Evolutionary conservation across 495 filamentous ascomycete species (phyloP).

Genomic region (Neurospora africana): DNA sequence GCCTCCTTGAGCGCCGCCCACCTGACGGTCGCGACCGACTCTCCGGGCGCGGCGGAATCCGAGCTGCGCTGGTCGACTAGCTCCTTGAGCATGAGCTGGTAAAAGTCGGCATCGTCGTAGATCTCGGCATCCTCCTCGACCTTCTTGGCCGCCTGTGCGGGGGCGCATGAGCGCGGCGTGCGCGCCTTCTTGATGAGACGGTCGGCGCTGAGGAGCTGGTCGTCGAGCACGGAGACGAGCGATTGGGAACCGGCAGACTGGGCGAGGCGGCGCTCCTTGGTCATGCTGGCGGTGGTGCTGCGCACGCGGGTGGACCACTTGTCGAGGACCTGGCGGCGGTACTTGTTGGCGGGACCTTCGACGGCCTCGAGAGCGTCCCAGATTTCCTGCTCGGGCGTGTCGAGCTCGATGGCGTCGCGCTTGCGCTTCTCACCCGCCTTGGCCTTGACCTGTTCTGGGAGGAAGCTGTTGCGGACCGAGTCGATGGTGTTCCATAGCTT

Average conservation of each 20-base stretch:
- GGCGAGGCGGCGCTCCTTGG: constrained; percentile 37
- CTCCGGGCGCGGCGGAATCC: constrained; percentile 39
- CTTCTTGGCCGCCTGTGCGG: constrained; percentile 47
- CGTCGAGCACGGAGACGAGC: constrained; percentile 61
- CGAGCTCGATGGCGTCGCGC: constrained; percentile 34
- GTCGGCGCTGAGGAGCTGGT: constrained; percentile 58
- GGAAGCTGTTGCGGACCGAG: constrained; percentile 49
- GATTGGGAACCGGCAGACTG: constrained; percentile 46
- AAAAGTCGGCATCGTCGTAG: constrained; percentile 92
- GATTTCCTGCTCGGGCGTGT: constrained; percentile 48
- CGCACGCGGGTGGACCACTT: constrained; percentile 58
- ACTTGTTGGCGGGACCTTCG: constrained; percentile 44
- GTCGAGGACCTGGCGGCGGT: constrained; percentile 47
- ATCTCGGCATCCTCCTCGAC: constrained; percentile 43
- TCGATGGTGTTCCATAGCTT: constrained; percentile 79
- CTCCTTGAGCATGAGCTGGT: constrained; percentile 82
- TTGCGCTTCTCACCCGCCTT: constrained; percentile 47
- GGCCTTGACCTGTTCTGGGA: constrained; percentile 22
- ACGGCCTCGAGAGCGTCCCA: constrained; percentile 60
- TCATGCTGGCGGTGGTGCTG: constrained; percentile 27
- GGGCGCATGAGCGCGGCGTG: constrained; percentile 62
- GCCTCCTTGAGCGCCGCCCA: constrained; percentile 66
- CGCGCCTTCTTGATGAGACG: constrained; percentile 58
- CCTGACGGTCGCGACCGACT: constrained; percentile 34
- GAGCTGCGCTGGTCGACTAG: constrained; percentile 75